These are phyloP conservation scores for Liriodendron chinense DNA, from an alignment of 164 flowering plant species.

Conservation along the genomic window DNA sequence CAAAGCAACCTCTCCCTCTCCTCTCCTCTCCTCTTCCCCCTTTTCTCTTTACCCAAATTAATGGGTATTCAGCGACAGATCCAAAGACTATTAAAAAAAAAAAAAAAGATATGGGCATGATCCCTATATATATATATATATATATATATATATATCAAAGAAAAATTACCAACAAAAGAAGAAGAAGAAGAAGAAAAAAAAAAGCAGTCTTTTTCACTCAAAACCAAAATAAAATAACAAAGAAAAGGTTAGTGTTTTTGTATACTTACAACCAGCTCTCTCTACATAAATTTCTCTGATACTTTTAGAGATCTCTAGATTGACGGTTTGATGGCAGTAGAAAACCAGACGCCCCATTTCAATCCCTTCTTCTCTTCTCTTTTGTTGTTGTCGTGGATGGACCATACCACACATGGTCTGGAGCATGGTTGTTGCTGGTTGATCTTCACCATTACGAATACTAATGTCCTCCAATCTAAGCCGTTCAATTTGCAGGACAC, in stretches of 20 bases:
- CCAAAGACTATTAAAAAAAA: background rate
- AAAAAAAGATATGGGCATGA: background rate
- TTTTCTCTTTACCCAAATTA: conserved; percentile 3
- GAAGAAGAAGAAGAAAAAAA: background rate
- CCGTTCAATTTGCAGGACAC: background rate
- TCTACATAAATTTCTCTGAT: background rate
- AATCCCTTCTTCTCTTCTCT: background rate
- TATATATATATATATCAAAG: background rate
- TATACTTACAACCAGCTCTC: background rate
- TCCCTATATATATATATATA: too few species aligned
- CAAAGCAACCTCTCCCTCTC: background rate
- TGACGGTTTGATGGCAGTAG: background rate
- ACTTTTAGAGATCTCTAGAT: background rate
- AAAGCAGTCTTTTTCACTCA: background rate
- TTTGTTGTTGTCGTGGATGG: background rate
- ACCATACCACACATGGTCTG: background rate
- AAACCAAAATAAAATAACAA: background rate
- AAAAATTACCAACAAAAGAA: background rate
- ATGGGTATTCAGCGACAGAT: conserved; percentile 6
- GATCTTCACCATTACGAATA: background rate
- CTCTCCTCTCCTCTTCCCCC: background rate
- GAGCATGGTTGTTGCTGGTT: background rate
- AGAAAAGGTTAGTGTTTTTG: background rate
- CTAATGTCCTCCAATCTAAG: background rate
- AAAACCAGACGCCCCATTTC: background rate